phyloP scores from a whole-genome alignment of 2,329 filamentous ascomycete genomes.

The Drechslerella coelobrocha region DNA sequence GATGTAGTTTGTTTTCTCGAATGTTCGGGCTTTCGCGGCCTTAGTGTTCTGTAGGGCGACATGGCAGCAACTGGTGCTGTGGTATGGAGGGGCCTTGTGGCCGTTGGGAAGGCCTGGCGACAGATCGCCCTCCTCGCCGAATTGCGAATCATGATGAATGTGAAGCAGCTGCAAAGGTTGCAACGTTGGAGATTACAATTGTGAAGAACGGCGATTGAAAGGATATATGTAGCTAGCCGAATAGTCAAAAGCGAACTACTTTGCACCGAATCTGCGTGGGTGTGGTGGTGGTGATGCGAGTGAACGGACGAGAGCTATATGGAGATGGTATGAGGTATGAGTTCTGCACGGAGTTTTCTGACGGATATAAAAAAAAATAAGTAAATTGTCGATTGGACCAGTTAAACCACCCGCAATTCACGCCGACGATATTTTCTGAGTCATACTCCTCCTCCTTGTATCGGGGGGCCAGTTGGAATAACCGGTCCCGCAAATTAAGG shows the following conservation, averaged over 20 bases:
- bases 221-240: constrained; percentile 15
- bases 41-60: constrained; percentile 60
- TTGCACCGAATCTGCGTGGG: not conserved
- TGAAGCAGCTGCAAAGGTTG: constrained; percentile 1
- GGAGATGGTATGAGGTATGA: too few species aligned
- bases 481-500: too few species aligned
- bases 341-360: constrained; percentile 27
- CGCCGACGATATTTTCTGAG: too few species aligned
- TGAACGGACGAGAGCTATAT: constrained; percentile 10
- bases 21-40: constrained; percentile 53
- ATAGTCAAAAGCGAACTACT: too few species aligned
- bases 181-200: too few species aligned
- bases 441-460: too few species aligned
- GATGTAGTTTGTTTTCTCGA: constrained; percentile 57
- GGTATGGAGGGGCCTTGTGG: constrained; percentile 57
- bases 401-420: too few species aligned
- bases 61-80: constrained; percentile 60
- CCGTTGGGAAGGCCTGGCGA: constrained; percentile 49
- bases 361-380: constrained; percentile 38
- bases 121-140: constrained; percentile 46
- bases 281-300: not conserved
- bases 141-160: constrained; percentile 42
- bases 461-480: too few species aligned
- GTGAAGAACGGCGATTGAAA: constrained; percentile 8
- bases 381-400: constrained; percentile 8